Conservation (phyloP, 345 rosid species). For the Firmiana major region DNA sequence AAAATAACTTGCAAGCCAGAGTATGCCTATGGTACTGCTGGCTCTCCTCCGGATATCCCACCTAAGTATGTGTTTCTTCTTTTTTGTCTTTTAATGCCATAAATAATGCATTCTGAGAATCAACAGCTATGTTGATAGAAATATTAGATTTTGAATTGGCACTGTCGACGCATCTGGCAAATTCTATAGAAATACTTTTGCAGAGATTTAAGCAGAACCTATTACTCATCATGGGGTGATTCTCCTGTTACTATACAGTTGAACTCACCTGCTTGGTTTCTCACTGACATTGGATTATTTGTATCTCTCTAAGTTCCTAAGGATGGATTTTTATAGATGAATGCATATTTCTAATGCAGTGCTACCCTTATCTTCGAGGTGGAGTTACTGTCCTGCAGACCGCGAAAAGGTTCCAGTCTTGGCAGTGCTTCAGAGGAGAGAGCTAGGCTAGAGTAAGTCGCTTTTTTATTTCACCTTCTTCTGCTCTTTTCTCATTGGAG, state of each 20-base stretch:
- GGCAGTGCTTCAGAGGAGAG: conserved; percentile 73
- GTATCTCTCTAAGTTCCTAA: not conserved
- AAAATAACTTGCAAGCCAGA: conserved; percentile 90
- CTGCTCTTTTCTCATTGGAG: no score
- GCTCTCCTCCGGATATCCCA: conserved; percentile 91
- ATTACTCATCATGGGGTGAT: not conserved
- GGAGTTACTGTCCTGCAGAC: conserved; percentile 73
- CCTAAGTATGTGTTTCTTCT: conserved; percentile 53
- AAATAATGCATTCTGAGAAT: not conserved
- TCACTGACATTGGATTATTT: not conserved
- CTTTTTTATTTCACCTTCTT: no score
- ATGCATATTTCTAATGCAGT: conserved; percentile 40
- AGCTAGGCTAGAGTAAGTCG: conserved; percentile 85
- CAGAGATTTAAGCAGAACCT: not conserved
- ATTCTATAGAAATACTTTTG: not conserved
- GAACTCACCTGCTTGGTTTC: not conserved
- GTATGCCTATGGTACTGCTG: conserved; percentile 83
- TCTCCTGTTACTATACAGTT: not conserved
- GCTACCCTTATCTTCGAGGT: conserved; percentile 85
- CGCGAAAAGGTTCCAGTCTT: conserved; percentile 71
- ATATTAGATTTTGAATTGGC: no score
- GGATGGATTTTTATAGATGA: not conserved
- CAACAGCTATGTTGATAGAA: no score
- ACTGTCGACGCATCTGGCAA: no score
- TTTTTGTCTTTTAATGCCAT: not conserved